Evolutionary conservation across 208 protist species (phyloP).

Genomic region (Phytomonas sp.): DNA sequence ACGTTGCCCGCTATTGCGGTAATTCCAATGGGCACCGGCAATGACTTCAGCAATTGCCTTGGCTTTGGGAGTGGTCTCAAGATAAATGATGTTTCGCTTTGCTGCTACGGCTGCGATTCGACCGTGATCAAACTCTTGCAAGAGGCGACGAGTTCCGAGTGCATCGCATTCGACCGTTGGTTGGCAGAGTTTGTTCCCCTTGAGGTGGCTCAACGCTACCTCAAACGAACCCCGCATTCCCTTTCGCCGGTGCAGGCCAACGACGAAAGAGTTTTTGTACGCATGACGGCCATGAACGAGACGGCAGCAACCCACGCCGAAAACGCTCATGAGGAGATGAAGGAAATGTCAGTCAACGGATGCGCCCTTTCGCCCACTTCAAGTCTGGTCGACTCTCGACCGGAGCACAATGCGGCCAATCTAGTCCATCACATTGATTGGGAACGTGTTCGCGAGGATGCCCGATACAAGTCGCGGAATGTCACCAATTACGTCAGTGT

Average conservation of each 20-base stretch:
- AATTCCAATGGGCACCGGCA: constrained; percentile 75
- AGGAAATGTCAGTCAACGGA: neutral
- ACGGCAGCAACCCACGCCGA: neutral
- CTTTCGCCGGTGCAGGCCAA: too few relatives aligned
- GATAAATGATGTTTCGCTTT: constrained; percentile 2
- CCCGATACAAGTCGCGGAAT: constrained; percentile 20
- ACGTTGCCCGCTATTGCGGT: constrained; percentile 63
- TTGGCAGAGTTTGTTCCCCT: constrained; percentile 44
- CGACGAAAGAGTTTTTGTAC: too few relatives aligned
- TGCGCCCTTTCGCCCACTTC: neutral
- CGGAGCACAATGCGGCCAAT: constrained; percentile 18
- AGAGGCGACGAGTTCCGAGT: constrained; percentile 29
- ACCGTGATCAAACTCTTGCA: constrained; percentile 33
- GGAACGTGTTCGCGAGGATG: constrained; percentile 18
- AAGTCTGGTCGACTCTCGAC: neutral
- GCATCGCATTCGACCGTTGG: constrained; percentile 76
- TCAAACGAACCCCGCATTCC: neutral
- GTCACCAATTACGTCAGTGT: constrained; percentile 83
- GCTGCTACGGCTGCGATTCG: neutral
- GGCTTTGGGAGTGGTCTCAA: constrained; percentile 65
- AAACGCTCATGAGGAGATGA: neutral
- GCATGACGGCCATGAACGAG: neutral
- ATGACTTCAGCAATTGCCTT: constrained; percentile 75
- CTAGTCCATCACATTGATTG: constrained; percentile 39
- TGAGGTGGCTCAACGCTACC: constrained; percentile 20